phyloP scores from a whole-genome alignment of 1,284 basidiomycete genomes.

The Moesziomyces parantarcticus region DNA sequence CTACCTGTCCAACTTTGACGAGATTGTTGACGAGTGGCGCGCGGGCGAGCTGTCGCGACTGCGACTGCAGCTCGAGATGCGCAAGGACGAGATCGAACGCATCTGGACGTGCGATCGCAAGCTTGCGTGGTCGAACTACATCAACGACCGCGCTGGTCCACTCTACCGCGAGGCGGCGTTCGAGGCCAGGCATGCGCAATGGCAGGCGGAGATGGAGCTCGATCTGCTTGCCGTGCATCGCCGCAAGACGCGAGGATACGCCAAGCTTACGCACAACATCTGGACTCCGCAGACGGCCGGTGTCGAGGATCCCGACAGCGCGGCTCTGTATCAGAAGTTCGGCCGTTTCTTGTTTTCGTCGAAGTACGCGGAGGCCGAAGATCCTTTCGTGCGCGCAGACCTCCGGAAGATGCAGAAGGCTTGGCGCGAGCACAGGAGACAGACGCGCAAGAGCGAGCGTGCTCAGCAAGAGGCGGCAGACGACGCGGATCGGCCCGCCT shows the following conservation, averaged over 20 bases:
- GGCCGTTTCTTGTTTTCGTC: conserved; percentile 26
- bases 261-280: conserved; percentile 20
- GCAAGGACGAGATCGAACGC: conserved; percentile 38
- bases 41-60: conserved; percentile 32
- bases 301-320: conserved; percentile 2
- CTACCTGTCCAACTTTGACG: conserved; percentile 39
- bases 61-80: conserved; percentile 41
- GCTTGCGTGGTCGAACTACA: conserved; percentile 35
- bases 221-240: conserved; percentile 32
- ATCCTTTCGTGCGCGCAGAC: conserved; percentile 33
- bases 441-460: not conserved
- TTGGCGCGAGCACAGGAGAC: conserved; percentile 12
- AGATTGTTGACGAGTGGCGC: conserved; percentile 43
- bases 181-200: conserved; percentile 17
- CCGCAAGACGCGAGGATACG: conserved; percentile 23
- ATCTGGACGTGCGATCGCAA: conserved; percentile 49
- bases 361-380: conserved; percentile 15
- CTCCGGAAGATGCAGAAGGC: conserved; percentile 28
- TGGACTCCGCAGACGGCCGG: conserved; percentile 9
- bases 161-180: conserved; percentile 21
- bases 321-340: conserved; percentile 17
- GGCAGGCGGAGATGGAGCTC: conserved; percentile 45
- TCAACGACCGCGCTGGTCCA: conserved; percentile 23
- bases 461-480: not conserved
- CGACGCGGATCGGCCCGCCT: not conserved